Evolutionary conservation across 1,284 basidiomycete genomes (phyloP), one percentile per base, ranked within the genome.

Genomic region (Trametes sp.): DNA sequence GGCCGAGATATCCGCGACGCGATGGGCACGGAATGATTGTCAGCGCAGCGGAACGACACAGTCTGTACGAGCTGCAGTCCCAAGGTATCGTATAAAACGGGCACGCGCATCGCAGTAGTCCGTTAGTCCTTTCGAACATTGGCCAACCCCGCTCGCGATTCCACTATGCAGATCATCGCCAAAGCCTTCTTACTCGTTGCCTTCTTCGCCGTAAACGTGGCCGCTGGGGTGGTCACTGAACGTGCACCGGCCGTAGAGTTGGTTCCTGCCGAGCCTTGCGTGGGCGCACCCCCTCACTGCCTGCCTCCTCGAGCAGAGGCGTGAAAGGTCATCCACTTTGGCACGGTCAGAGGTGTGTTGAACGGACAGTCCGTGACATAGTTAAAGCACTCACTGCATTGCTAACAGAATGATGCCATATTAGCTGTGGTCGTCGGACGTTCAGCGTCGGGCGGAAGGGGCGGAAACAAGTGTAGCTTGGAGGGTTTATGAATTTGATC

Each of bases 251-350:
- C 16, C 38, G 38, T 14, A 14, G 14, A 19, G 14, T 19, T 29
- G 24, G 11, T 23, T 16, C 50, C 8, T 19, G 9, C 13, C 36
- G 57, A 23, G 28, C 57, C 33, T 5, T 62, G 24, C 41, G 54
- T 55, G 5, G 54, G 54, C n/a, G 53, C 28, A 5, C 53, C 53
- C 7, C 53, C 53, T 31, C 41, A 54, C 28, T 54, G 53, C 41
- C 41, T 54, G 14, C 53, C 53, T 19, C 53, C 53, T 26, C 13
- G n/a, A 19, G 19, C 41, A 33, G 38, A 41, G 14, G 38, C 13
- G 38, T 41, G 19, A n/a, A 19, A 4, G 7, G 14, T 19, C 38
- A 19, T 19, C 38, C 4, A 3, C 13, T 19, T 4, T 19, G 3
- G 16, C n/a, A n/a, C n/a, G n/a, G n/a, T n/a, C n/a, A n/a, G 16